Base-by-base conservation (phyloP, 176 grass and related monocot genomes). In the Musa acuminata region DNA sequence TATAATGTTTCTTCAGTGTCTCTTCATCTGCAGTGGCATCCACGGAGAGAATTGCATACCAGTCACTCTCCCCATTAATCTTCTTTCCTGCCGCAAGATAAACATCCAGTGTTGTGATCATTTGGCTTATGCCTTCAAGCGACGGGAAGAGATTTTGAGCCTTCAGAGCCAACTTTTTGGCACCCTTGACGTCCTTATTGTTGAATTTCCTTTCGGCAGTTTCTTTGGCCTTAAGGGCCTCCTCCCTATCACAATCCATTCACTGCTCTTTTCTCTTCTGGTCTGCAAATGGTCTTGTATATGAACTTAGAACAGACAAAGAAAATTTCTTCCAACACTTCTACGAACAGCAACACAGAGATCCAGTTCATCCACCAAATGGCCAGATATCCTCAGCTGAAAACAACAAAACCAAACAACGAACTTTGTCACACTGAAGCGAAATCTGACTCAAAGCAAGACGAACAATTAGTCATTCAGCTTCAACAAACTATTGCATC, bases 1-100 rank as follows among this genome's bases (percentile, higher is more conserved):
- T 92, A 73, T 96, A 92, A 22, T 92, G 92, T 20, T 96, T 92
- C 84, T 88, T 96, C 69, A 96, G 79, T 59, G 87, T 86, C 71
- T 96, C 93, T 80, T 96, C 93, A 66, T 92, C 89, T n/a, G 81
- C 83, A 59, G 80, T 86, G 25, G 89, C 76, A 58, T 74, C 74
- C 52, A 92, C 64, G 77, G 82, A 92, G 67, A 96, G 80, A 79
- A 96, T 90, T 50, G 84, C 78, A 67, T 96, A 96, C 85, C 89
- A 87, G 69, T 96, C 93, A 52, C 78, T 88, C 83, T 96, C 89
- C 72, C 89, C 93, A 69, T 66, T 79, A 69, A 92, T 83, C 78
- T 84, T 92, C 11, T 75, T 82, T 69, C 88, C 87, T 12, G 93
- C 75, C 25, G 93, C 89, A 79, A 90, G 87, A 82, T 96, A 82